Base-by-base conservation (phyloP, 202 grass and related monocot species). In the Saccharum hybrid region DNA sequence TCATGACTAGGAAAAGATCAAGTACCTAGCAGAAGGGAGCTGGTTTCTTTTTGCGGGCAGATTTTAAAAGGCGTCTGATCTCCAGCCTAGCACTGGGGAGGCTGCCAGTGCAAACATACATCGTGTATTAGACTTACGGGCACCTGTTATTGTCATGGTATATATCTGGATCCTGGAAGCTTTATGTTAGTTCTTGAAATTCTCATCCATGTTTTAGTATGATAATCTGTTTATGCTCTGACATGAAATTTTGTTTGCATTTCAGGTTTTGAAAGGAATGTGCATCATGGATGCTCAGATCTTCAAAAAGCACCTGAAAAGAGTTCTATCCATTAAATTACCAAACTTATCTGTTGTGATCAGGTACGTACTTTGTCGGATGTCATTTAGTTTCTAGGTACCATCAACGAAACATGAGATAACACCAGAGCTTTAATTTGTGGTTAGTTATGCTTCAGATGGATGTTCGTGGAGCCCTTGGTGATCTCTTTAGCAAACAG, bases 281-380 rank as follows among this genome's bases (percentile, higher is more conserved):
- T 92, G 93, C 36, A 86, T 81, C 80, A 99, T 99, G 96, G 90
- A 99, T 86, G 68, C 75, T 76, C 82, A 92, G 62, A 96, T 96
- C 86, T 99, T 99, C 83, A 99, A 93, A 83, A 96, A 78, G 79
- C 91, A 99, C 87, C 82, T 99, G 40, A n/a, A 88, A 88, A 91
- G 96, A 96, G 75, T 96, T 99, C 63, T 99, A 96, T 86, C 96
- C 96, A 51, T 81, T 99, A n/a, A 81, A 94, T 99, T 87, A 99
- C 96, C n/a, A 99, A 96, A 91, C 96, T 99, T 83, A 94, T 99
- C 69, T 99, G 96, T 77, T 99, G 96, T 70, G 93, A 99, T 85
- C 96, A 99, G 96, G 96, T 96, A 91, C 28, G 6, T 68, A 63
- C 14, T 21, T 13, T 65, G 33, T 63, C 22, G 64, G 64, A 19